A percentile compares a stretch with the other conserved stretches of the same genome.
Evolutionary conservation across 345 rosid genomes (phyloP).

Genomic region (Nasturtium officinale): DNA sequence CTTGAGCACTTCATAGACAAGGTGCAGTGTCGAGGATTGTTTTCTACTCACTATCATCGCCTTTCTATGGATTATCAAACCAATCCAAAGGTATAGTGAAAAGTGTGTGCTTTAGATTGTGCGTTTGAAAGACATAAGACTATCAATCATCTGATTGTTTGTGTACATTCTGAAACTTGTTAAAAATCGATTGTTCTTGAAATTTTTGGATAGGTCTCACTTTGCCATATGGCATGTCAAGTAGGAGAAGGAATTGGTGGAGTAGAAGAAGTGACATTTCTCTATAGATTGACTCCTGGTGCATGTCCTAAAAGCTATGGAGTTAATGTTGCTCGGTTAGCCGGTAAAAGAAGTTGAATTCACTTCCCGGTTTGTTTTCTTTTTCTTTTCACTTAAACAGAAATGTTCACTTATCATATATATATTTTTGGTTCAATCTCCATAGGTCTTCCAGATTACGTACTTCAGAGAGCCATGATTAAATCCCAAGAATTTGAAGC

Average conservation of each 20-base stretch:
- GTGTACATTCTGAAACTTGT: neutral
- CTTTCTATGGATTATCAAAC: constrained; percentile 71
- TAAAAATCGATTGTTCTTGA: neutral
- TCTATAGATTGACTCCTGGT: constrained; percentile 74
- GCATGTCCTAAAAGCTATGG: constrained; percentile 98
- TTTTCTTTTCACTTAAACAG: constrained; percentile 13
- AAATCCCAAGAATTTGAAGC: constrained; percentile 79
- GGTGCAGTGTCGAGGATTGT: constrained; percentile 87
- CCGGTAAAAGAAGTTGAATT: constrained; percentile 55
- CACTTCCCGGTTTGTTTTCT: neutral
- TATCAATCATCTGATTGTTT: constrained; percentile 19
- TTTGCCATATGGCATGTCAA: constrained; percentile 91
- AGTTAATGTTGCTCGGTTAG: constrained; percentile 93
- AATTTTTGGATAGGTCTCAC: constrained; percentile 64
- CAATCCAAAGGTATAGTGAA: constrained; percentile 53
- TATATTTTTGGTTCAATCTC: constrained; percentile 22
- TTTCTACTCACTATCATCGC: constrained; percentile 95
- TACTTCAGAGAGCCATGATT: constrained; percentile 64
- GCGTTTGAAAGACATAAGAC: constrained; percentile 7
- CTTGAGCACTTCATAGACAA: constrained; percentile 81
- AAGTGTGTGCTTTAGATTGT: constrained; percentile 18
- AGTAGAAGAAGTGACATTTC: constrained; percentile 86
- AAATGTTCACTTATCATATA: constrained; percentile 18
- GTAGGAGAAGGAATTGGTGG: constrained; percentile 71
- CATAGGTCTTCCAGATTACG: constrained; percentile 73